Base-by-base conservation (phyloP, 441 rosid species). In the Cnidoscolus chayamansa region DNA sequence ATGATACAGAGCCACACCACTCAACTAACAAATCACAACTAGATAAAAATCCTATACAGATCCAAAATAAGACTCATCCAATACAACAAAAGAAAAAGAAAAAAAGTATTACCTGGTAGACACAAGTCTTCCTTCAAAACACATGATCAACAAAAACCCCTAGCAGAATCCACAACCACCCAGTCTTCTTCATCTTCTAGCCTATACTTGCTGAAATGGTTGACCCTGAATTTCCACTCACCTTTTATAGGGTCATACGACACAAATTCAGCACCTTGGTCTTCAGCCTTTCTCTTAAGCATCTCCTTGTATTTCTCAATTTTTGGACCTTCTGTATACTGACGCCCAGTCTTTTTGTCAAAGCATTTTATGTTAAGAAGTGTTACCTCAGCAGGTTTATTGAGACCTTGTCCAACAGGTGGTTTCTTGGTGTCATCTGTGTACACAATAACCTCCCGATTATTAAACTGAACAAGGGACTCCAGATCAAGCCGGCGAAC, bases 191-290 rank as follows among this genome's bases (percentile, higher is more conserved):
- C 93, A 13, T 84, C 91, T 48, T 57, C 86, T 58, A 92, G 78
- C 84, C 72, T 76, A 84, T 93, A 90, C 54, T 54, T 78, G 76
- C 99, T 96, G 80, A 96, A 96, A 83, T 93, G 98, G 20, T 81
- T 78, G 47, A 93, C 98, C 84, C 79, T 88, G 73, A 96, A 96
- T 85, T 81, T 92, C 99, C 99, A 96, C 80, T 88, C 96, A 48
- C 98, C 98, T 49, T 82, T 87, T 13, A 84, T 64, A 15, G 95
- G 78, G 73, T 96, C 98, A 75, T 87, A 96, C 3, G 97, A 96
- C 71, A 93, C 79, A 65, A 92, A 96, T 76, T 89, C 84, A 2
- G 98, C 98, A 53, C 94, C 99, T 84, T 96, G 96, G 53, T 93
- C 98, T 67, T 81, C 91, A 0, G 91, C 92, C 87, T 93, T 96